These are phyloP conservation scores for Mallotus nudiflorus DNA, from an alignment of 345 rosid species.

Conservation along the genomic window DNA sequence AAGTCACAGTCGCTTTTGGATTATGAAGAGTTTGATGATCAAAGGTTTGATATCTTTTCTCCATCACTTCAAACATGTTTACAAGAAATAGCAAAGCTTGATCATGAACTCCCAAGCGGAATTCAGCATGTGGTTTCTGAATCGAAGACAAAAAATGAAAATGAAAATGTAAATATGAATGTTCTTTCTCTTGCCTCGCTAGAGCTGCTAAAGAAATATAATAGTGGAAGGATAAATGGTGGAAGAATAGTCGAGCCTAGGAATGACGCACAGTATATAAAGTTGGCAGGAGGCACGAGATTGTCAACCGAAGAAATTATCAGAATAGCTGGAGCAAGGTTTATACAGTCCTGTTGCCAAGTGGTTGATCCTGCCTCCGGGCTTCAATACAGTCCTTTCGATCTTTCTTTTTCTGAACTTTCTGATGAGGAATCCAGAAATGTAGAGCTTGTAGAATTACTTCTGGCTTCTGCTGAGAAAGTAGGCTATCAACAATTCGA, in stretches of 20 bases:
- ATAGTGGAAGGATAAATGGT: slow-evolving; percentile 25
- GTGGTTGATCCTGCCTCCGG: not conserved
- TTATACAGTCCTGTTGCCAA: slow-evolving; percentile 21
- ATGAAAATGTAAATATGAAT: not conserved
- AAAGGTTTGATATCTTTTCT: slow-evolving; percentile 11
- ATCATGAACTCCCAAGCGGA: slow-evolving; percentile 14
- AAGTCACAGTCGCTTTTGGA: slow-evolving; percentile 11
- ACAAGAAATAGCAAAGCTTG: not conserved
- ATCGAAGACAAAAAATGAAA: slow-evolving; percentile 19
- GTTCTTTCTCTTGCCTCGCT: slow-evolving; percentile 37
- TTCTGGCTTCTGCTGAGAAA: slow-evolving; percentile 37
- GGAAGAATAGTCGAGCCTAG: slow-evolving; percentile 25
- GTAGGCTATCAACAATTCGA: slow-evolving; percentile 27
- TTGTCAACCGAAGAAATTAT: slow-evolving; percentile 30
- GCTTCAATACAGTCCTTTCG: slow-evolving; percentile 15
- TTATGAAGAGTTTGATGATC: slow-evolving; percentile 27
- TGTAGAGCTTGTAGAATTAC: slow-evolving; percentile 31
- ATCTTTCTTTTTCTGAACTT: slow-evolving; percentile 5
- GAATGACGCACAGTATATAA: not conserved
- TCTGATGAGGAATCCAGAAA: slow-evolving; percentile 26
- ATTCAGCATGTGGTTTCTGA: slow-evolving; percentile 10
- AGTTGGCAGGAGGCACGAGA: not conserved
- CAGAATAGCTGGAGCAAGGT: slow-evolving; percentile 33
- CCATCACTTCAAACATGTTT: slow-evolving; percentile 17
- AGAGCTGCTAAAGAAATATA: slow-evolving; percentile 40